Conservation (phyloP, 306 rosid species). For the Erythrophleum fordii region DNA sequence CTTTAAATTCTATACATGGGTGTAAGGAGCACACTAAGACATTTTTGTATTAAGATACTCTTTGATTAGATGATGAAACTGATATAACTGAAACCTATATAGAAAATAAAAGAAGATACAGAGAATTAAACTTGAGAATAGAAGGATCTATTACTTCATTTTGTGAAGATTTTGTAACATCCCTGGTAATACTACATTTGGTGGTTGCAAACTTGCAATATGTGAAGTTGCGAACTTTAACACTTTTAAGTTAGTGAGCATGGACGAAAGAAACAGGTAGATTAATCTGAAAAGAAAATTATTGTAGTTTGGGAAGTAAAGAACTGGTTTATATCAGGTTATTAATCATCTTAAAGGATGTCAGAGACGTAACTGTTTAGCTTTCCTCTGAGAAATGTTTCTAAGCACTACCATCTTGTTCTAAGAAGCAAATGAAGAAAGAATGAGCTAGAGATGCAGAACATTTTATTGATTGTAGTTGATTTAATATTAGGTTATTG, state of each 20-base stretch:
- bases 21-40: not conserved
- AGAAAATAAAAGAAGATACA: constrained; percentile 19
- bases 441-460: not conserved
- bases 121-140: constrained; percentile 9
- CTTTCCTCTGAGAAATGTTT: constrained; percentile 11
- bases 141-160: constrained; percentile 7
- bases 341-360: constrained; percentile 26
- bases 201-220: not conserved
- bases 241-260: constrained; percentile 17
- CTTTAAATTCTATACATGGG: not conserved
- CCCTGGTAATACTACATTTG: constrained; percentile 1
- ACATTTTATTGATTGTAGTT: constrained; percentile 12
- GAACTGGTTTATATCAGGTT: not conserved
- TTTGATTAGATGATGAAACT: constrained; percentile 7
- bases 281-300: constrained; percentile 2
- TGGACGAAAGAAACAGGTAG: not conserved
- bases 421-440: constrained; percentile 28
- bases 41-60: not conserved
- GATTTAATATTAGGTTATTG: constrained; percentile 18
- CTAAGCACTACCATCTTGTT: constrained; percentile 21
- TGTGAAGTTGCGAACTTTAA: not conserved
- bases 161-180: not conserved
- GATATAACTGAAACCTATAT: constrained; percentile 14
- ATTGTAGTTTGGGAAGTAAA: constrained; percentile 1
- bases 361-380: constrained; percentile 4